Evolutionary conservation across 768 basidiomycete genomes (phyloP).

Genomic region (Termitomyces sp.): DNA sequence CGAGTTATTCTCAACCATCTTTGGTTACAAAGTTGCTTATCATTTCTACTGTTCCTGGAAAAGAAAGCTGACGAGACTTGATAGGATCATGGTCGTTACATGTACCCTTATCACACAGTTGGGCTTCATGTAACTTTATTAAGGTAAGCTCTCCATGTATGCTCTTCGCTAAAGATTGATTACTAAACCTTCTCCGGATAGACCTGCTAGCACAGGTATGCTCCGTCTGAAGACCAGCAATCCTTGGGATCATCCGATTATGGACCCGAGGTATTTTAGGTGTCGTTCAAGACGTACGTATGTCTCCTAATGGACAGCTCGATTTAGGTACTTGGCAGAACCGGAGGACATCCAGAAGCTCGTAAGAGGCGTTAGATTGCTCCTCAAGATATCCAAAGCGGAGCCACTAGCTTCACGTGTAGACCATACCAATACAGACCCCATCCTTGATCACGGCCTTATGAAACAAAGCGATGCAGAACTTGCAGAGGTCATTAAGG

Average conservation of each 20-base stretch:
- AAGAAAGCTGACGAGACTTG: background rate
- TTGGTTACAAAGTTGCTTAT: conserved; percentile 33
- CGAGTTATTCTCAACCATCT: conserved; percentile 37
- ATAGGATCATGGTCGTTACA: conserved; percentile 29
- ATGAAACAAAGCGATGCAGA: conserved; percentile 35
- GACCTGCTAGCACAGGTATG: conserved; percentile 36
- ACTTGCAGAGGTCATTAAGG: conserved; percentile 32
- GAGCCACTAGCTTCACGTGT: conserved; percentile 33
- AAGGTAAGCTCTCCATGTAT: conserved; percentile 21
- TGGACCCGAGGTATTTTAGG: conserved; percentile 35
- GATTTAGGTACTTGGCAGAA: conserved; percentile 32
- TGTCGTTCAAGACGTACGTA: background rate
- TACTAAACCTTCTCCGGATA: conserved; percentile 8
- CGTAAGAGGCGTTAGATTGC: conserved; percentile 32
- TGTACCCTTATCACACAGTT: conserved; percentile 32
- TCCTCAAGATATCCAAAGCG: conserved; percentile 31
- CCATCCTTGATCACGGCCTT: conserved; percentile 34
- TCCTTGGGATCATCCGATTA: conserved; percentile 37
- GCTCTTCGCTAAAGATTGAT: background rate
- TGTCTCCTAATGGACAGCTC: background rate
- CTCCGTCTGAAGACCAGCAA: conserved; percentile 32
- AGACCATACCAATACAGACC: conserved; percentile 25
- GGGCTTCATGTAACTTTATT: conserved; percentile 36
- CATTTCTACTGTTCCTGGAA: background rate
- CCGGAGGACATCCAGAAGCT: conserved; percentile 38